Evolutionary conservation across 2,329 filamentous ascomycete species (phyloP).

Genomic region (Dothideomycetidae sp.): DNA sequence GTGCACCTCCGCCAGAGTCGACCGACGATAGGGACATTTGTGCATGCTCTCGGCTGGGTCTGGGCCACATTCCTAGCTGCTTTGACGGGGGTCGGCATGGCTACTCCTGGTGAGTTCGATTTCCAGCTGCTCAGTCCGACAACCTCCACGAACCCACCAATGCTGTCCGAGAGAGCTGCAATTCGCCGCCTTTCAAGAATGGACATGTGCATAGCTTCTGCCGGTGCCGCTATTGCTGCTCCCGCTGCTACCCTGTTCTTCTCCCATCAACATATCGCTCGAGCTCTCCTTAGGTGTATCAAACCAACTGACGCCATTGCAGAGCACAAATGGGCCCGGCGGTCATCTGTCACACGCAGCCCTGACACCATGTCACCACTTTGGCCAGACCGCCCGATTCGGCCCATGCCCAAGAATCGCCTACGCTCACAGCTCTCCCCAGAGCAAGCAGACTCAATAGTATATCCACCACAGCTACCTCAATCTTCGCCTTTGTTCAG

Average conservation of each 20-base stretch:
- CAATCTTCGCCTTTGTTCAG: constrained; percentile 62
- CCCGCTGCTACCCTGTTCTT: no score
- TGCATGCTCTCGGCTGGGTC: constrained; percentile 1
- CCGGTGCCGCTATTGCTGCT: no score
- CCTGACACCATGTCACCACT: constrained; percentile 62
- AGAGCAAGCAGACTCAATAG: constrained; percentile 67
- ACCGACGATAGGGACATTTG: constrained; percentile 5
- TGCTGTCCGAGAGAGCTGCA: no score
- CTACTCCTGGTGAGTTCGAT: constrained; percentile 9
- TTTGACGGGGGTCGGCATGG: constrained; percentile 4
- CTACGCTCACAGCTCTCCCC: constrained; percentile 77
- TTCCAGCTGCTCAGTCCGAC: no score
- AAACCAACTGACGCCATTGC: constrained; percentile 1
- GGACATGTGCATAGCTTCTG: no score
- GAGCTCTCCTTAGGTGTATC: no score
- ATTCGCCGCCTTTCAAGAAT: no score
- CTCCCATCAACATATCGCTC: no score
- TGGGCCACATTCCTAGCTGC: background rate
- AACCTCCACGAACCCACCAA: no score
- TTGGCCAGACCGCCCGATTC: constrained; percentile 82
- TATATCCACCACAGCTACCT: constrained; percentile 64
- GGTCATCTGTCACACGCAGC: constrained; percentile 12
- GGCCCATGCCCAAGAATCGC: constrained; percentile 77
- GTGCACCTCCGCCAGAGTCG: background rate
- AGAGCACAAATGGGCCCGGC: constrained; percentile 11